These are phyloP conservation scores for Hypoxylon sp. DNA, from an alignment of 2,329 filamentous ascomycete genomes.

Conservation along the genomic window DNA sequence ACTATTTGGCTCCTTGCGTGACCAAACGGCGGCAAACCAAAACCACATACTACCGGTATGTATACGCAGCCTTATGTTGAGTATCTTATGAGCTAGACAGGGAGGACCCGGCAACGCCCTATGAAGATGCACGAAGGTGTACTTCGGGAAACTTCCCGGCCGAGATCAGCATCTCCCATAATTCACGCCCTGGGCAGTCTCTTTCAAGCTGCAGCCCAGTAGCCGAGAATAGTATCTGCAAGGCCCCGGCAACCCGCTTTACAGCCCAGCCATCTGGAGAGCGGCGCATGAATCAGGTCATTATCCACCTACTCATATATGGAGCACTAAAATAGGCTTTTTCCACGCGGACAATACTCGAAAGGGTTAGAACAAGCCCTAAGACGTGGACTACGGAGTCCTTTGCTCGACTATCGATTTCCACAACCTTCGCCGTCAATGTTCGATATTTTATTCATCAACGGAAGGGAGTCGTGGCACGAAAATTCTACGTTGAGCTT, in stretches of 20 bases:
- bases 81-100: conserved; percentile 11
- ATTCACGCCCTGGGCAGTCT: conserved; percentile 14
- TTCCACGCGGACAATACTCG: conserved; percentile 30
- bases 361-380: conserved; percentile 26
- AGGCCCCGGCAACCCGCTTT: conserved; percentile 26
- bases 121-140: conserved; percentile 16
- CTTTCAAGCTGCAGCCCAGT: conserved; percentile 14
- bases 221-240: conserved; percentile 26
- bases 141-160: conserved; percentile 28
- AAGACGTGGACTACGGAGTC: conserved; percentile 23
- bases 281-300: conserved; percentile 35
- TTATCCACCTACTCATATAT: conserved; percentile 36
- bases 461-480: conserved; percentile 4
- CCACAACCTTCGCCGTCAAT: conserved; percentile 14
- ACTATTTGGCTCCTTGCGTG: conserved; percentile 12
- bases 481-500: neutral
- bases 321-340: conserved; percentile 33
- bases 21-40: conserved; percentile 9
- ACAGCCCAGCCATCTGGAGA: conserved; percentile 25
- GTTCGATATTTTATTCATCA: conserved; percentile 17
- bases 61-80: conserved; percentile 19
- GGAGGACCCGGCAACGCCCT: conserved; percentile 8
- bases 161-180: conserved; percentile 14
- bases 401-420: conserved; percentile 21
- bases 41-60: conserved; percentile 2